Conservation (phyloP, 1,284 basidiomycete genomes). For the Ustilago tritici region DNA sequence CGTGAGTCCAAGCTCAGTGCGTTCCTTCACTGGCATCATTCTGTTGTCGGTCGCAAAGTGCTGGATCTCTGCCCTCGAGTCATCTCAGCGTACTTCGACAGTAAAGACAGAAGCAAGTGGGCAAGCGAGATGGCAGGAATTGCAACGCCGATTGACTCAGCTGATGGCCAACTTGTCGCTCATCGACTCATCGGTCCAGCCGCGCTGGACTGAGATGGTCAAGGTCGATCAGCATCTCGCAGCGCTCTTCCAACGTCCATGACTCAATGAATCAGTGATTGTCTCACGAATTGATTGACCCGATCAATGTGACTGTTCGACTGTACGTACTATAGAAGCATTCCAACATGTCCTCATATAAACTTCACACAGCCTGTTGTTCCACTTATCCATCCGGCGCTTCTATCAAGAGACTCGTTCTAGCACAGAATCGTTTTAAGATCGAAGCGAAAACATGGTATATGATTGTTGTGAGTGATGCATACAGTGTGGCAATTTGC, state of each 20-base stretch:
- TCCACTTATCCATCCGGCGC: too few relatives aligned
- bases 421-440: too few relatives aligned
- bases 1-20: background rate
- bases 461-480: background rate
- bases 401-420: too few relatives aligned
- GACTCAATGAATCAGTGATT: background rate
- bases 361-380: background rate
- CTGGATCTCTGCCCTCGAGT: constrained; percentile 19
- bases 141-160: background rate
- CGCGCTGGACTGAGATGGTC: constrained; percentile 22
- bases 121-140: constrained; percentile 7
- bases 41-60: constrained; percentile 25
- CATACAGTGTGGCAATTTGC: background rate
- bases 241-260: constrained; percentile 1
- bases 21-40: background rate
- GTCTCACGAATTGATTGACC: too few relatives aligned
- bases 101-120: background rate
- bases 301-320: background rate
- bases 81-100: constrained; percentile 5
- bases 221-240: constrained; percentile 19
- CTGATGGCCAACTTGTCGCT: constrained; percentile 13
- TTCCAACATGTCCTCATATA: too few relatives aligned
- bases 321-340: background rate
- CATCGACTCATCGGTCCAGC: constrained; percentile 1
- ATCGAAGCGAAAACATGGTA: background rate